These are phyloP conservation scores for Pseudogymnoascus sp. DNA, from an alignment of 2,329 filamentous ascomycete genomes.

Conservation along the genomic window DNA sequence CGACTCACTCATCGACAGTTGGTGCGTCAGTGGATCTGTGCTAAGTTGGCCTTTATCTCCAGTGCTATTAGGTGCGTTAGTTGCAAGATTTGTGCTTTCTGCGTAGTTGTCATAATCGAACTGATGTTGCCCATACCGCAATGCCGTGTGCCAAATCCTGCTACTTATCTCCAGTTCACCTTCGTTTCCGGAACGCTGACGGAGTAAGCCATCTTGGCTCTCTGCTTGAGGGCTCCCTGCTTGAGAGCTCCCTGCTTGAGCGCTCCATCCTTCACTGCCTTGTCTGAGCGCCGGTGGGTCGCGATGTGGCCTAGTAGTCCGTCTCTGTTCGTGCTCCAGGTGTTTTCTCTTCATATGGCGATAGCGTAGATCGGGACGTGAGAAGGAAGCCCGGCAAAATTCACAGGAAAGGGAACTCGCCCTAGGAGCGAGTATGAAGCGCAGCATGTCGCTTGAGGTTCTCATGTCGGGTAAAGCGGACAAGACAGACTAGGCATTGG, in stretches of 20 bases:
- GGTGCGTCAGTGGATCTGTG: constrained; percentile 4
- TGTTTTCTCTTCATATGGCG: constrained; percentile 37
- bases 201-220: constrained; percentile 7
- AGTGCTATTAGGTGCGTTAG: background rate
- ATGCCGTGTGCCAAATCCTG: constrained; percentile 6
- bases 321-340: constrained; percentile 20
- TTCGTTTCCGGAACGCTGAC: constrained; percentile 1
- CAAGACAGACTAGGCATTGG: constrained; percentile 32
- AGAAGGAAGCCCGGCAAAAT: constrained; percentile 33
- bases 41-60: background rate
- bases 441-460: constrained; percentile 35
- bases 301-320: background rate
- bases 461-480: constrained; percentile 32
- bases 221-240: constrained; percentile 6
- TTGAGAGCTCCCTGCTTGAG: background rate
- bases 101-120: background rate
- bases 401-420: constrained; percentile 28
- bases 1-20: constrained; percentile 11
- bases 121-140: constrained; percentile 5
- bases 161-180: constrained; percentile 10
- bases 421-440: constrained; percentile 29
- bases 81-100: background rate
- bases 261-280: constrained; percentile 1
- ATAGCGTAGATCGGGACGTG: constrained; percentile 31
- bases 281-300: background rate